phyloP scores from a whole-genome alignment of 2,329 filamentous ascomycete genomes.

The Graphilbum ipis-grandicollis region DNA sequence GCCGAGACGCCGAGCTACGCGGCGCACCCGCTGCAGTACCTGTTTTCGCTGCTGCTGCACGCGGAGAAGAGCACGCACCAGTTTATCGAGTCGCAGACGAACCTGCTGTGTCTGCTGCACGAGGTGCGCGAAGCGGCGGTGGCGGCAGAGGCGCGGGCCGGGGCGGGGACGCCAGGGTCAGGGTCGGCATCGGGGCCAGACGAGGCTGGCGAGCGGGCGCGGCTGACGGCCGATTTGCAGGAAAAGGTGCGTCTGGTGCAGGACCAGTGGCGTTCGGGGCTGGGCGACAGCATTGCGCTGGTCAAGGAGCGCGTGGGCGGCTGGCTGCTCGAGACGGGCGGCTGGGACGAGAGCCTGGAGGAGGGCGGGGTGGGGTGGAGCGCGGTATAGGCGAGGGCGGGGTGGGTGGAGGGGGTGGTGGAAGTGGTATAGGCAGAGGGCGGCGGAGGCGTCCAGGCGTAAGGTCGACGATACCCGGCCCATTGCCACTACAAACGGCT shows the following conservation, averaged over 20 bases:
- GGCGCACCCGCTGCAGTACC: slow-evolving; percentile 72
- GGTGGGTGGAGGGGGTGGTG: too few relatives aligned
- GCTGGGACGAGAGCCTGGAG: slow-evolving; percentile 68
- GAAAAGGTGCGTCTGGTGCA: slow-evolving; percentile 86
- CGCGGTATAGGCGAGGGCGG: too few relatives aligned
- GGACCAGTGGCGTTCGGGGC: slow-evolving; percentile 73
- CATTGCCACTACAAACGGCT: too few relatives aligned
- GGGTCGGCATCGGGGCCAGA: background rate
- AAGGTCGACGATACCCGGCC: too few relatives aligned
- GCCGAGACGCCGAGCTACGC: slow-evolving; percentile 74
- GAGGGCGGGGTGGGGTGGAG: slow-evolving; percentile 34
- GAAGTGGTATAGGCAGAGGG: too few relatives aligned
- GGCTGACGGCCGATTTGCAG: slow-evolving; percentile 72
- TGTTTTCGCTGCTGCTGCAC: slow-evolving; percentile 71
- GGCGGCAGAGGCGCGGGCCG: slow-evolving; percentile 39
- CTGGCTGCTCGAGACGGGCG: slow-evolving; percentile 61
- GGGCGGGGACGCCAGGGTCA: background rate
- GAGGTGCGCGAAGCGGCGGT: slow-evolving; percentile 73
- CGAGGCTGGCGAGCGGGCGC: slow-evolving; percentile 36
- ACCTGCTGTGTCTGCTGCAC: slow-evolving; percentile 75
- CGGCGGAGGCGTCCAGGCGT: too few relatives aligned
- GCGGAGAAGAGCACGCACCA: slow-evolving; percentile 89
- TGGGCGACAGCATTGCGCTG: slow-evolving; percentile 59
- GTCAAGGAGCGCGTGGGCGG: slow-evolving; percentile 59
- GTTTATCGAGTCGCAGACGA: slow-evolving; percentile 90